Percentiles rank a stretch among this genome's conserved stretches.
phyloP scores from a whole-genome alignment of 306 rosid genomes.

The Prosopis cineraria region DNA sequence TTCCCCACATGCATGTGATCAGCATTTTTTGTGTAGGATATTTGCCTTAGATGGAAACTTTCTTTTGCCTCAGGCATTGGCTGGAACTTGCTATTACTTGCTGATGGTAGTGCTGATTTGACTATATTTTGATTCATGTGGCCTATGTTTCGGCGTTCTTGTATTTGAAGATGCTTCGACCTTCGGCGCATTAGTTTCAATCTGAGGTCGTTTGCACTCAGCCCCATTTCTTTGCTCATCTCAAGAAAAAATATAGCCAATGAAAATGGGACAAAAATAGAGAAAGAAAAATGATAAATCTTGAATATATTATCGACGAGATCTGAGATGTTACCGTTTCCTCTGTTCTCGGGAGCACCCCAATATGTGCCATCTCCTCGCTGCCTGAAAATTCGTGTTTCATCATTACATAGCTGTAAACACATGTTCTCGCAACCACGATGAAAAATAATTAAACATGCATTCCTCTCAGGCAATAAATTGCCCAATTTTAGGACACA shows the following conservation, averaged over 20 bases:
- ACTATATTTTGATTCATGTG: conserved; percentile 28
- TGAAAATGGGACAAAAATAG: neutral
- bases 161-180: conserved; percentile 33
- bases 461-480: neutral
- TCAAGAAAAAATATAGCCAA: conserved; percentile 26
- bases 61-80: conserved; percentile 38
- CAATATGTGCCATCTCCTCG: conserved; percentile 40
- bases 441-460: neutral
- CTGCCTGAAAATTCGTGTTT: conserved; percentile 44
- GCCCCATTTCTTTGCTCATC: conserved; percentile 41
- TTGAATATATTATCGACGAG: neutral
- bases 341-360: conserved; percentile 28
- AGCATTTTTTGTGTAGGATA: conserved; percentile 39
- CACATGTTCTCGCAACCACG: conserved; percentile 10
- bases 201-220: conserved; percentile 58
- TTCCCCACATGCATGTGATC: conserved; percentile 40
- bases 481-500: neutral
- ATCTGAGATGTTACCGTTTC: conserved; percentile 37
- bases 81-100: conserved; percentile 32
- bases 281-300: neutral
- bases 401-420: conserved; percentile 2
- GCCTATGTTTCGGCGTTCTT: conserved; percentile 35
- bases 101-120: conserved; percentile 37
- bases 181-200: conserved; percentile 56
- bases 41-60: conserved; percentile 22